Evolutionary conservation across 2,329 filamentous ascomycete genomes (phyloP).

Genomic region (Alternaria solani): DNA sequence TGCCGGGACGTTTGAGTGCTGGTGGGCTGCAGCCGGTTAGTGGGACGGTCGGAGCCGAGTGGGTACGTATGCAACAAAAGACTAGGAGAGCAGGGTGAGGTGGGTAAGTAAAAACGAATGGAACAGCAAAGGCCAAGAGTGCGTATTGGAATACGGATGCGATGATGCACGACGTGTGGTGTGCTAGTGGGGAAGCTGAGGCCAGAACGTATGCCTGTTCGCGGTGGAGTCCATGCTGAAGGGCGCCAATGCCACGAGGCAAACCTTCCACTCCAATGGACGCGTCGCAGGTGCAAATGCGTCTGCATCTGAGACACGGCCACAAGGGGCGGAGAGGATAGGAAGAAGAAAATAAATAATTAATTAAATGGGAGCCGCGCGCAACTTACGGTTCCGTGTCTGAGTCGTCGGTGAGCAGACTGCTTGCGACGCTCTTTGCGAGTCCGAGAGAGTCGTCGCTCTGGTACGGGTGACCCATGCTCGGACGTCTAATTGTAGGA

Average conservation of each 20-base stretch:
- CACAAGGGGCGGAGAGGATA: background rate
- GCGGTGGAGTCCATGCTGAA: constrained; percentile 31
- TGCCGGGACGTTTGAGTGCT: constrained; percentile 47
- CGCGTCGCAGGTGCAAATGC: constrained; percentile 16
- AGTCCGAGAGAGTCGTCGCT: constrained; percentile 55
- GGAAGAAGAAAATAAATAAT: background rate
- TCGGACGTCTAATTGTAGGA: constrained; percentile 27
- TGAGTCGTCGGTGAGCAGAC: constrained; percentile 60
- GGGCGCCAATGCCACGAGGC: constrained; percentile 21
- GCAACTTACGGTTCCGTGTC: constrained; percentile 59
- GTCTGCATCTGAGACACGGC: constrained; percentile 16
- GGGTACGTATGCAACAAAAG: constrained; percentile 25
- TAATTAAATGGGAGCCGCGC: constrained; percentile 11
- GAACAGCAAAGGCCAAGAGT: constrained; percentile 18
- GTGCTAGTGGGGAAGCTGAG: constrained; percentile 29
- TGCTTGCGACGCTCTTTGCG: constrained; percentile 57
- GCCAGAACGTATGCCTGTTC: constrained; percentile 27
- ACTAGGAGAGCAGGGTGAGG: constrained; percentile 18
- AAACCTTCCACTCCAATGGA: constrained; percentile 3
- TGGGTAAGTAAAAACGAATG: constrained; percentile 18
- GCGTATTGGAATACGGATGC: constrained; percentile 18
- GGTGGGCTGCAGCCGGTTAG: constrained; percentile 42
- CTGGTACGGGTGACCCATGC: constrained; percentile 26
- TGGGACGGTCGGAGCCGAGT: constrained; percentile 30
- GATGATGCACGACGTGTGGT: constrained; percentile 15